These are phyloP conservation scores for Cryomyces minteri DNA, from an alignment of 495 filamentous ascomycete species.

Conservation along the genomic window DNA sequence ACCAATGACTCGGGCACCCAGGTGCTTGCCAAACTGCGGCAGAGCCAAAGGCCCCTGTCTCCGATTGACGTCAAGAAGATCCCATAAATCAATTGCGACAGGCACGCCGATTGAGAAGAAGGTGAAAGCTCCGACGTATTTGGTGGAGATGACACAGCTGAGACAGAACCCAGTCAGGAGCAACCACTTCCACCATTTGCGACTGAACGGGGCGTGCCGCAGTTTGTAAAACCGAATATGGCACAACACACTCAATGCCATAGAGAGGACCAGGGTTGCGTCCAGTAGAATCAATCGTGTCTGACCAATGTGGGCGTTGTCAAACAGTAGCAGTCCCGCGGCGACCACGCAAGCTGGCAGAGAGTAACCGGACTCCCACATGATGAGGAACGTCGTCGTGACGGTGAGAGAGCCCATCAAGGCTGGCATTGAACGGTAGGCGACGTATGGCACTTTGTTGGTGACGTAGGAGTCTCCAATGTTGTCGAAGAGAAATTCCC, in stretches of 20 bases:
- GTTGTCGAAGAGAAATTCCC: conserved; percentile 95
- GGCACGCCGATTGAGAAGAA: conserved; percentile 94
- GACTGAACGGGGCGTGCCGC: conserved; percentile 68
- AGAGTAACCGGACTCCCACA: conserved; percentile 99
- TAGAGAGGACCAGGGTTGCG: conserved; percentile 80
- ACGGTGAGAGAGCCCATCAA: conserved; percentile 83
- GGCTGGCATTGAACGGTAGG: conserved; percentile 86
- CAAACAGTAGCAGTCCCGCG: conserved; percentile 74
- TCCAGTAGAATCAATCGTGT: conserved; percentile 91
- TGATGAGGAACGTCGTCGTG: conserved; percentile 85
- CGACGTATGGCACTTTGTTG: conserved; percentile 93
- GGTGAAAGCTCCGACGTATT: conserved; percentile 93
- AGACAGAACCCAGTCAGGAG: conserved; percentile 83
- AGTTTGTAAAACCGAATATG: conserved; percentile 98
- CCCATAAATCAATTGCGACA: conserved; percentile 88
- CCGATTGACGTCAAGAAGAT: conserved; percentile 73
- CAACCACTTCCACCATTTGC: conserved; percentile 99
- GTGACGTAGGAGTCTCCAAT: conserved; percentile 96
- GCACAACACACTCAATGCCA: conserved; percentile 82
- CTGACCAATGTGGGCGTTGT: conserved; percentile 97
- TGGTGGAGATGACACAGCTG: conserved; percentile 95
- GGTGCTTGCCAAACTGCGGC: conserved; percentile 71
- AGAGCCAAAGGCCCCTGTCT: conserved; percentile 59
- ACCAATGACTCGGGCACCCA: conserved; percentile 63
- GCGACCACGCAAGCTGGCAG: conserved; percentile 80